phyloP scores from a whole-genome alignment of 805 yeast species.

The Tetrapisispora phaffii region DNA sequence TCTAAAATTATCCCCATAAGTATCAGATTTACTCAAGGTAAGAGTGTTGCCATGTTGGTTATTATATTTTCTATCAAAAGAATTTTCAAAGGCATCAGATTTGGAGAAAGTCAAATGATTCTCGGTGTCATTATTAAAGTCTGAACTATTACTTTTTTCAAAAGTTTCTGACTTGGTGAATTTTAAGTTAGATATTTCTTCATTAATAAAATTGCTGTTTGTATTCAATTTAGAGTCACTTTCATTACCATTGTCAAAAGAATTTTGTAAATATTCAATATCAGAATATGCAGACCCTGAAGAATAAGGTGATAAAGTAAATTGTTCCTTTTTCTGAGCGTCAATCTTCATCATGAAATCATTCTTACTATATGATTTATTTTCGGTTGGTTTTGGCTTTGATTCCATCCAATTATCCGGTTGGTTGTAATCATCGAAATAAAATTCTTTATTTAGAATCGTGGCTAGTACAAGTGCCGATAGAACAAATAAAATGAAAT shows the following conservation, averaged over 20 bases:
- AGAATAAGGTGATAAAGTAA: neutral
- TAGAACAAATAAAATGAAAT: constrained; percentile 1
- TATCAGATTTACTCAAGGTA: neutral
- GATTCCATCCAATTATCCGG: neutral
- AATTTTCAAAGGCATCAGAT: neutral
- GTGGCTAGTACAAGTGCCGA: neutral
- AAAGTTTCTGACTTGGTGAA: neutral
- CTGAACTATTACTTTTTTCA: neutral
- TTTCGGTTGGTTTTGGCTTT: neutral
- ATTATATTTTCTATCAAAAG: neutral
- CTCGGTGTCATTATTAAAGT: neutral
- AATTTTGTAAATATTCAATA: neutral
- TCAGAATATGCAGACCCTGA: neutral
- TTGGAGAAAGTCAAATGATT: neutral
- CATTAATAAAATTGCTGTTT: neutral
- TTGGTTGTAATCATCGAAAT: constrained; percentile 1
- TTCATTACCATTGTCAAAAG: neutral
- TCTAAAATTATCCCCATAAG: neutral
- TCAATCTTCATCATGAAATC: neutral
- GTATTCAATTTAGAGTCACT: neutral
- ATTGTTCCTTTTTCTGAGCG: neutral
- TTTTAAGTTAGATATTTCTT: neutral
- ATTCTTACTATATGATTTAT: neutral
- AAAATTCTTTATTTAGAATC: constrained; percentile 1
- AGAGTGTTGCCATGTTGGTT: neutral